Base-by-base conservation (phyloP, 768 basidiomycete genomes). In the Mycena sanguinolenta region DNA sequence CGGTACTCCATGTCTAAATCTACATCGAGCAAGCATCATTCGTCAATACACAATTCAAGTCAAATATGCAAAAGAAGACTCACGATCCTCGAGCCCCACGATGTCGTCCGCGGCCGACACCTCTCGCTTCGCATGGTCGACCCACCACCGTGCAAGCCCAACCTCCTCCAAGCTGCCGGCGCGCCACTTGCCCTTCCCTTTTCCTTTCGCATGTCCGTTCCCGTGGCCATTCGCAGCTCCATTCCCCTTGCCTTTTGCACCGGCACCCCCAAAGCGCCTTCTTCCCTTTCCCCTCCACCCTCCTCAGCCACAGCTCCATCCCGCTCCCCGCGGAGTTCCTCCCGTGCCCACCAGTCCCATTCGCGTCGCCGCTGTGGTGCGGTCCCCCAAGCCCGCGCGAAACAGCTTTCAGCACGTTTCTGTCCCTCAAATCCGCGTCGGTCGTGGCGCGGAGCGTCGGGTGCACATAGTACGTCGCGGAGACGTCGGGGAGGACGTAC, bases 1-100 rank as follows among this genome's bases (percentile, higher is more conserved):
- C 91, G 84, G 73, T 92, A 93, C 75, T 94, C 92, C 75, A 90
- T 85, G 64, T 95, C 92, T 25, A 93, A 82, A 54, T 88, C 94
- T 95, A 70, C 17, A 38, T 19, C 58, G 73, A n/a, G 44, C 8
- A 21, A 46, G 32, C 32, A 34, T 34, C 4, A 4, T 4, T n/a
- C 0, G 32, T 34, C 19, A 49, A 52, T 34, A 44, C 65, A 49
- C 13, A 44, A 58, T 9, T 9, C 6, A 42, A 27, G 13, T n/a
- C 30, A 39, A 46, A 28, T 58, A 44, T 16, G 16, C 6, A 13
- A 32, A 62, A 66, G 42, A 60, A 69, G 10, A 85, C 86, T 78
- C 73, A 87, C 86, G 82, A 75, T 87, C 87, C 74, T 88, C 87
- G 4, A 79, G 77, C 30, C 71, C 74, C 7, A 72, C 64, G 19